Conservation (phyloP, 169 alveolate genomes). For the Cryptosporidium ryanae region DNA sequence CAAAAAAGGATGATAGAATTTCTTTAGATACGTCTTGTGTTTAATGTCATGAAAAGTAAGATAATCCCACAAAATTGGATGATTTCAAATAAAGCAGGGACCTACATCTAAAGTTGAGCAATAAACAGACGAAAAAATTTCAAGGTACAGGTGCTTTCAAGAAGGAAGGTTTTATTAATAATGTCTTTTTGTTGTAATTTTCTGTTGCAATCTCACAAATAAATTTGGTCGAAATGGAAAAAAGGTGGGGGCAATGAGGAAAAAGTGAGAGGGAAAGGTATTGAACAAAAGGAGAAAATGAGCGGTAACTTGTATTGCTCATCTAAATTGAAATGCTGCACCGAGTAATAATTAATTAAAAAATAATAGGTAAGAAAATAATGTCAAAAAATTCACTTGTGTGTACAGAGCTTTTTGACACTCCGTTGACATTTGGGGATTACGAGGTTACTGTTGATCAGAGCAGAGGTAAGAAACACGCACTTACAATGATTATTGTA, state of each 20-base stretch:
- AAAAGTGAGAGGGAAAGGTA: constrained; percentile 43
- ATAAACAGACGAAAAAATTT: too few relatives aligned
- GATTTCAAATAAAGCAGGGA: too few relatives aligned
- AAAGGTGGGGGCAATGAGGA: background rate
- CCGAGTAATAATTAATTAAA: background rate
- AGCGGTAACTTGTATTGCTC: constrained; percentile 22
- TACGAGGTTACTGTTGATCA: constrained; percentile 73
- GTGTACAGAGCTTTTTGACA: constrained; percentile 65
- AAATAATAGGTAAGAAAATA: background rate
- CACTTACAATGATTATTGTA: background rate
- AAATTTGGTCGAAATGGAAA: too few relatives aligned
- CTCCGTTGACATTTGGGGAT: constrained; percentile 60
- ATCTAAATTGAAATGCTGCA: constrained; percentile 20
- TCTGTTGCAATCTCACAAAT: too few relatives aligned
- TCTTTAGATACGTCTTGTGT: too few relatives aligned
- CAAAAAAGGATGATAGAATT: too few relatives aligned
- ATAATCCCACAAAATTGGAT: too few relatives aligned
- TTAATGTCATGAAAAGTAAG: too few relatives aligned
- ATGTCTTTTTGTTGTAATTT: too few relatives aligned
- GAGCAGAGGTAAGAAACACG: constrained; percentile 36
- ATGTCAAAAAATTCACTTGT: constrained; percentile 59
- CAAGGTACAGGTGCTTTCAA: too few relatives aligned
- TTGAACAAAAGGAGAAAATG: background rate
- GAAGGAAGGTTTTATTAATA: too few relatives aligned
- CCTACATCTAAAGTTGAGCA: too few relatives aligned